These are phyloP conservation scores for Aspergillus sp. DNA, from an alignment of 2,329 filamentous ascomycete genomes.

Conservation along the genomic window DNA sequence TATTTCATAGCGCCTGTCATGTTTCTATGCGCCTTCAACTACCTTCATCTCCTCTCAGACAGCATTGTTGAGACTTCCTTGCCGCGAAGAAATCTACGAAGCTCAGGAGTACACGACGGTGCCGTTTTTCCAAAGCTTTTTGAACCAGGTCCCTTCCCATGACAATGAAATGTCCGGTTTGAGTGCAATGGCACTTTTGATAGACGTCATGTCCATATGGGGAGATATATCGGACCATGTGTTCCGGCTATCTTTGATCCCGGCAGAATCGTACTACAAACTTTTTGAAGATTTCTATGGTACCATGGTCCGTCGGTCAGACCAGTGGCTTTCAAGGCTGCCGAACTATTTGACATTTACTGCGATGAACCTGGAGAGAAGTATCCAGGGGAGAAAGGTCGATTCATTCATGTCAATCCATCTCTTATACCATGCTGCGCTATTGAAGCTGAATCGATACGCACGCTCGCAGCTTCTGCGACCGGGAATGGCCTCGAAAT, in stretches of 20 bases:
- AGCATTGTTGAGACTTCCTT: constrained; percentile 67
- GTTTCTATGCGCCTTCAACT: constrained; percentile 55
- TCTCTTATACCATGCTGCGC: constrained; percentile 63
- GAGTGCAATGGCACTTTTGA: constrained; percentile 60
- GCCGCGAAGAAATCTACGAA: constrained; percentile 62
- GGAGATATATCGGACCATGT: constrained; percentile 63
- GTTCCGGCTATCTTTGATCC: constrained; percentile 52
- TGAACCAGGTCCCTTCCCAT: constrained; percentile 41
- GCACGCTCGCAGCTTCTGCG: constrained; percentile 47
- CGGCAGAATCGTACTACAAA: constrained; percentile 43
- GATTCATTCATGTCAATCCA: constrained; percentile 66
- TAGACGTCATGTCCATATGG: constrained; percentile 66
- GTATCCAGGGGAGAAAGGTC: constrained; percentile 53
- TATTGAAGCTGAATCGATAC: constrained; percentile 66
- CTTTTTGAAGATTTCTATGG: constrained; percentile 55
- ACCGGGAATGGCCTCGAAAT: constrained; percentile 43
- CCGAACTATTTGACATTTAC: constrained; percentile 58
- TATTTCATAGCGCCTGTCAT: constrained; percentile 55
- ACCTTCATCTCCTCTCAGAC: constrained; percentile 63
- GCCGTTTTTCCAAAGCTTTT: constrained; percentile 60
- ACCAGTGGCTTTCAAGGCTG: constrained; percentile 59
- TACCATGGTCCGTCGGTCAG: constrained; percentile 52
- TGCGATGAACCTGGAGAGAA: constrained; percentile 57
- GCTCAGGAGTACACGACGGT: constrained; percentile 56
- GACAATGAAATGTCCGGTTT: constrained; percentile 41